A percentile compares a stretch with the other conserved stretches of the same genome.
Conservation (phyloP, 2,329 filamentous ascomycete genomes). For the Hypomyces perniciosus region DNA sequence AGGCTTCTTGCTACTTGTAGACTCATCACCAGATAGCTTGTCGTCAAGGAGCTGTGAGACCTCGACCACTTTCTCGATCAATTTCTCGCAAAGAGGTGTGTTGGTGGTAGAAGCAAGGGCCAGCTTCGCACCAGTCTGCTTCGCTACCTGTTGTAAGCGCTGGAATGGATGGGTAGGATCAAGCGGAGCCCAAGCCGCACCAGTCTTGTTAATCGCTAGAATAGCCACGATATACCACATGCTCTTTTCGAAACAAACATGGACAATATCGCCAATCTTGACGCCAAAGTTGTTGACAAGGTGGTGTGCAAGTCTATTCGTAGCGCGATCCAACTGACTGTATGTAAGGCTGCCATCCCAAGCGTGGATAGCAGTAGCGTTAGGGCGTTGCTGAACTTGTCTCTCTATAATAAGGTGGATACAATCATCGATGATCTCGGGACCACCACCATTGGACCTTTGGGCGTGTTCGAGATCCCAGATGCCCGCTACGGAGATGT, state of each 20-base stretch:
- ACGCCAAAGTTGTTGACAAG: constrained; percentile 4
- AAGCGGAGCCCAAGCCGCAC: constrained; percentile 13
- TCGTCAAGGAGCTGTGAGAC: background rate
- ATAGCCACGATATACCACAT: constrained; percentile 14
- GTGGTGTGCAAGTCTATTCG: constrained; percentile 12
- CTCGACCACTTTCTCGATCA: constrained; percentile 3
- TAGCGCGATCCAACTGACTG: constrained; percentile 11
- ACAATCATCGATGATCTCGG: constrained; percentile 3
- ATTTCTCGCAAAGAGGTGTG: background rate
- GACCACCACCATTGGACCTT: background rate
- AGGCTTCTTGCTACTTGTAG: background rate
- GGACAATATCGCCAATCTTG: constrained; percentile 5
- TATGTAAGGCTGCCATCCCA: constrained; percentile 19
- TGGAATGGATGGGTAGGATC: constrained; percentile 11
- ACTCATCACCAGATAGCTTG: background rate
- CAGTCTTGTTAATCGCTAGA: constrained; percentile 10
- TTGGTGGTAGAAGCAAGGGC: constrained; percentile 5
- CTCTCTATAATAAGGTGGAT: constrained; percentile 10
- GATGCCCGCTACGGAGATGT: background rate
- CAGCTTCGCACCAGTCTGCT: background rate
- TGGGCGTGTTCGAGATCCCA: constrained; percentile 6
- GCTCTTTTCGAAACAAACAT: constrained; percentile 15
- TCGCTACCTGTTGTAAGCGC: constrained; percentile 1
- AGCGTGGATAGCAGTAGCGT: constrained; percentile 11
- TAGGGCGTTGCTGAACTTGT: background rate